Conservation (phyloP, 495 filamentous ascomycete genomes). For the Chlorociboria aeruginascens region DNA sequence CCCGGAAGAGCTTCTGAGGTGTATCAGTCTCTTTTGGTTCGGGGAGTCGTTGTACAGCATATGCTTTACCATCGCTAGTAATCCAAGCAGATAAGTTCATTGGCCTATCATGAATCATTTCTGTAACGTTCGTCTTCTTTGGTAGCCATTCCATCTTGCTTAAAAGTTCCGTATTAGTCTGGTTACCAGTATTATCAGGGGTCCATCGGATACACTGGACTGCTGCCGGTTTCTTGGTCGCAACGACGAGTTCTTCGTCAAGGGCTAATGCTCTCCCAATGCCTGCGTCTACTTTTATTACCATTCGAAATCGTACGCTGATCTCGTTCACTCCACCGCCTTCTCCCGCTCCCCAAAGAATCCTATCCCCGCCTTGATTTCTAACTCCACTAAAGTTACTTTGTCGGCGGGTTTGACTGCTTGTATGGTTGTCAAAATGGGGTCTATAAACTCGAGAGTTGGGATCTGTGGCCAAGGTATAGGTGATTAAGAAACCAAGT, state of each 20-base stretch:
- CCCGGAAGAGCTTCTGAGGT: constrained; percentile 65
- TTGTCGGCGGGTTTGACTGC: constrained; percentile 57
- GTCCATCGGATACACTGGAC: constrained; percentile 95
- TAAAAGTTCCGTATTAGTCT: constrained; percentile 84
- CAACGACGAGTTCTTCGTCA: constrained; percentile 87
- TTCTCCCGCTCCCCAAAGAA: constrained; percentile 53
- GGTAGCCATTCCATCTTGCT: constrained; percentile 76
- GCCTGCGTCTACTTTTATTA: constrained; percentile 94
- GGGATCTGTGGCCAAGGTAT: constrained; percentile 78
- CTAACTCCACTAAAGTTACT: constrained; percentile 52
- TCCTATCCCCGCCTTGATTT: constrained; percentile 40
- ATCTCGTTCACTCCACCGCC: constrained; percentile 75
- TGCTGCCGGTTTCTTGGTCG: constrained; percentile 84
- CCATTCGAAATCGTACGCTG: constrained; percentile 88
- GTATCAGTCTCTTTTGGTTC: constrained; percentile 22
- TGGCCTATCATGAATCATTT: constrained; percentile 93
- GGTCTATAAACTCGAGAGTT: constrained; percentile 75
- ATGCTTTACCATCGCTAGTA: constrained; percentile 79
- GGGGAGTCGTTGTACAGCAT: constrained; percentile 71
- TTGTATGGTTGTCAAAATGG: constrained; percentile 53
- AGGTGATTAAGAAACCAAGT: constrained; percentile 84
- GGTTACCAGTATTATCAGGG: constrained; percentile 64
- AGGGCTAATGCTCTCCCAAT: constrained; percentile 79
- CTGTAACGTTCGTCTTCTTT: constrained; percentile 60
- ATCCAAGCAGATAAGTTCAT: constrained; percentile 97